Percentiles rank a stretch among this genome's conserved stretches.
Conservation (phyloP, 2,329 filamentous ascomycete genomes). For the Fusarium siculi region DNA sequence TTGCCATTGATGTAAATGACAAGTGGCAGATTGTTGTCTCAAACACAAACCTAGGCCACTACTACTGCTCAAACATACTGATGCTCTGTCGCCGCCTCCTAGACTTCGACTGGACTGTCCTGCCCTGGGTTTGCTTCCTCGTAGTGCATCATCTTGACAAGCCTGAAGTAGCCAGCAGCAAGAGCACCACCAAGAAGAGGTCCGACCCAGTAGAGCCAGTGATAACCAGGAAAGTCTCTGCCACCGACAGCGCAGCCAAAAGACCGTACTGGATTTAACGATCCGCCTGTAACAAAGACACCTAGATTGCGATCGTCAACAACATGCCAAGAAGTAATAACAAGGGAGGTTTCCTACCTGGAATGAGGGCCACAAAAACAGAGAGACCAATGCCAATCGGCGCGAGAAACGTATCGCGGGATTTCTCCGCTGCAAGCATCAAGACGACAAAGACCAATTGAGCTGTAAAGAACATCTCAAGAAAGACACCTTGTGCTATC, state of each 20-base stretch:
- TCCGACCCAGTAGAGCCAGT: slow-evolving; percentile 64
- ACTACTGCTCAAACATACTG: neutral
- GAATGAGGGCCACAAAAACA: slow-evolving; percentile 66
- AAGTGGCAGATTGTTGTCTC: neutral
- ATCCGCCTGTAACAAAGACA: slow-evolving; percentile 51
- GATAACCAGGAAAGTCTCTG: slow-evolving; percentile 53
- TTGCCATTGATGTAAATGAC: neutral
- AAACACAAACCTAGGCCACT: neutral
- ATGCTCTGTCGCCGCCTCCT: neutral
- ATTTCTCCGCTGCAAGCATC: slow-evolving; percentile 76
- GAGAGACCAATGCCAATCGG: slow-evolving; percentile 75
- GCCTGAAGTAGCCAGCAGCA: slow-evolving; percentile 57
- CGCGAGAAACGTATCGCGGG: slow-evolving; percentile 74
- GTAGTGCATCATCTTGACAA: slow-evolving; percentile 60
- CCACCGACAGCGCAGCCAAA: slow-evolving; percentile 57
- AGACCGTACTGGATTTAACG: slow-evolving; percentile 58
- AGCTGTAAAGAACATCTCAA: slow-evolving; percentile 71
- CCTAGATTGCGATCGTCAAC: slow-evolving; percentile 36
- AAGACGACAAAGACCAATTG: slow-evolving; percentile 70
- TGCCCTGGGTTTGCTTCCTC: slow-evolving; percentile 58
- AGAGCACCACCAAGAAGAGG: slow-evolving; percentile 58
- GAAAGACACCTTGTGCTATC: slow-evolving; percentile 66
- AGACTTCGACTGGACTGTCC: slow-evolving; percentile 29
- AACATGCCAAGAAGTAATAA: slow-evolving; percentile 38
- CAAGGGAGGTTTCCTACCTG: slow-evolving; percentile 12